These are phyloP conservation scores for Plectosphaerella cucumerina DNA, from an alignment of 2,329 filamentous ascomycete genomes.

Conservation along the genomic window DNA sequence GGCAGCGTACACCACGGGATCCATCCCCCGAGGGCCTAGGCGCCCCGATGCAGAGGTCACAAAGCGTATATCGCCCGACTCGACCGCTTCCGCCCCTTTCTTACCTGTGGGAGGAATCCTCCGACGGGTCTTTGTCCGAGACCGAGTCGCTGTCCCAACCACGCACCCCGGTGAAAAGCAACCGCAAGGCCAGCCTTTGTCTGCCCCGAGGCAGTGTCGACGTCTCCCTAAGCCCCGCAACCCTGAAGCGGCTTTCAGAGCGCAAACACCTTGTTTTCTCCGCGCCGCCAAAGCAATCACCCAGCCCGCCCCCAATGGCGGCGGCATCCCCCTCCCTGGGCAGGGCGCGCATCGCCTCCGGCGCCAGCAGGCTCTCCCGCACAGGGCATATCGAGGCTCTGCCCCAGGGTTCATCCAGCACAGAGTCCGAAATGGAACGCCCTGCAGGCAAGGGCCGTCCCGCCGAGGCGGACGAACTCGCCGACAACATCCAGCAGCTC, in stretches of 20 bases:
- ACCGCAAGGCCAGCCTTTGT: slow-evolving; percentile 29
- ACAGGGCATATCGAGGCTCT: background rate
- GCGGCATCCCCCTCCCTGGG: background rate
- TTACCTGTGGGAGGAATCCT: slow-evolving; percentile 32
- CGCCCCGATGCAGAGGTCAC: slow-evolving; percentile 27
- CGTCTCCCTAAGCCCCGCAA: slow-evolving; percentile 3
- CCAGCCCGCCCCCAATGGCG: background rate
- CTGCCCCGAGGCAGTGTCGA: slow-evolving; percentile 11
- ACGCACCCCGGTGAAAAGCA: slow-evolving; percentile 21
- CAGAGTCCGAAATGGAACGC: background rate
- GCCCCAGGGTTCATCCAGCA: background rate
- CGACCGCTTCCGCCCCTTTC: slow-evolving; percentile 32
- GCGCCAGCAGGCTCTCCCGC: background rate
- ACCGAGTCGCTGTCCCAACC: slow-evolving; percentile 28
- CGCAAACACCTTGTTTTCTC: slow-evolving; percentile 9
- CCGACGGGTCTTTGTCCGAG: slow-evolving; percentile 42
- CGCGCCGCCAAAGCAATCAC: slow-evolving; percentile 3
- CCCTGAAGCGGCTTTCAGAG: slow-evolving; percentile 13
- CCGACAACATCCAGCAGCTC: slow-evolving; percentile 37
- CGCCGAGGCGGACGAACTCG: slow-evolving; percentile 15
- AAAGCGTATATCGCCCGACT: slow-evolving; percentile 33
- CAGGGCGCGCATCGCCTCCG: background rate
- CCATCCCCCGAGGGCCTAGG: background rate
- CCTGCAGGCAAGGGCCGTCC: slow-evolving; percentile 5
- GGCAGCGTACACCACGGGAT: background rate